phyloP scores from a whole-genome alignment of 2,329 filamentous ascomycete genomes.

The Fusarium sulawesiense region DNA sequence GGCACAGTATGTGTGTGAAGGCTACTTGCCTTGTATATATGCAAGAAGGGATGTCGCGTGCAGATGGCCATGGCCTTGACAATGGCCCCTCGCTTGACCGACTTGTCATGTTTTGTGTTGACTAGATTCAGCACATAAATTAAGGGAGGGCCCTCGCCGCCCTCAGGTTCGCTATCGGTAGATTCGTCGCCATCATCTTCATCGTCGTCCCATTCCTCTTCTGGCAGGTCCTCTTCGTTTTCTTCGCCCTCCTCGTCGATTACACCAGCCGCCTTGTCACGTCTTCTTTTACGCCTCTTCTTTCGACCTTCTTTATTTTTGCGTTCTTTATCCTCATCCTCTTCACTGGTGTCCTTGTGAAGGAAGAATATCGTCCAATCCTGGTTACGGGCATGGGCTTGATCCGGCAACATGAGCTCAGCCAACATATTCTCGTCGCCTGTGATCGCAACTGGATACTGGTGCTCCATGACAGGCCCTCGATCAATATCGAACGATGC shows the following conservation, averaged over 20 bases:
- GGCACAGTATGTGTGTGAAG: slow-evolving; percentile 3
- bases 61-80: slow-evolving; percentile 99
- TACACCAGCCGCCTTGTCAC: slow-evolving; percentile 62
- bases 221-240: slow-evolving; percentile 57
- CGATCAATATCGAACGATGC: slow-evolving; percentile 97
- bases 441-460: slow-evolving; percentile 93
- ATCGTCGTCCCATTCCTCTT: slow-evolving; percentile 62
- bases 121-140: slow-evolving; percentile 98
- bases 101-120: slow-evolving; percentile 97
- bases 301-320: slow-evolving; percentile 66
- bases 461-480: slow-evolving; percentile 97
- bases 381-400: slow-evolving; percentile 92
- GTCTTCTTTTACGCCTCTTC: slow-evolving; percentile 63
- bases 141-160: slow-evolving; percentile 85
- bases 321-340: slow-evolving; percentile 81
- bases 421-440: slow-evolving; percentile 98
- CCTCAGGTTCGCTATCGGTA: slow-evolving; percentile 72
- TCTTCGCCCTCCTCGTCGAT: slow-evolving; percentile 58
- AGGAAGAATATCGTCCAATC: slow-evolving; percentile 99
- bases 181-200: slow-evolving; percentile 63
- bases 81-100: slow-evolving; percentile 89
- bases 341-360: slow-evolving; percentile 90
- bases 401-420: slow-evolving; percentile 97
- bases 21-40: slow-evolving; percentile 89
- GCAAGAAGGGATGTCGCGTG: slow-evolving; percentile 94